phyloP scores from a whole-genome alignment of 306 rosid species.

The Medicago lupulina region DNA sequence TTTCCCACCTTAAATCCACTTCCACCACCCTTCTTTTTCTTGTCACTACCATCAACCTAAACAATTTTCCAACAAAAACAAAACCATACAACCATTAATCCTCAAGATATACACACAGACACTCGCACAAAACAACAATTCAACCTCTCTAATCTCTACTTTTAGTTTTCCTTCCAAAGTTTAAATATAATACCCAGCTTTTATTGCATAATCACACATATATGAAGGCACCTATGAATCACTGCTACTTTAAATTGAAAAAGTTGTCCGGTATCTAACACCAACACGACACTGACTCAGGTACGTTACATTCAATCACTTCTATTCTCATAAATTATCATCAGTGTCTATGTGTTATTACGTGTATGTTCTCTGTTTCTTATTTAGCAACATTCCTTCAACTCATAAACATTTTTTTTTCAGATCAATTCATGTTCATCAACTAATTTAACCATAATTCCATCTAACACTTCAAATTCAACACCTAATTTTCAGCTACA shows the following conservation, averaged over 20 bases:
- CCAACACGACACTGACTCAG: too few relatives aligned
- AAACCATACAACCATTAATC: constrained; percentile 21
- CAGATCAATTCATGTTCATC: neutral
- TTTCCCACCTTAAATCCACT: constrained; percentile 87
- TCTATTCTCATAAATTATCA: too few relatives aligned
- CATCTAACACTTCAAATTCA: neutral
- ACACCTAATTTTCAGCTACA: neutral
- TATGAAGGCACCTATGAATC: neutral
- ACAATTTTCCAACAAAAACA: constrained; percentile 27
- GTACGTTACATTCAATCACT: too few relatives aligned
- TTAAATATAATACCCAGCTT: constrained; percentile 3
- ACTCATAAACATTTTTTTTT: neutral
- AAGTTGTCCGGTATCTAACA: too few relatives aligned
- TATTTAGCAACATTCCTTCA: neutral
- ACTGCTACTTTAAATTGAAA: too few relatives aligned
- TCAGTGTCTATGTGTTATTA: too few relatives aligned
- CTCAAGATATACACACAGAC: neutral
- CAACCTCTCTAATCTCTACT: constrained; percentile 4
- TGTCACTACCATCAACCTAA: constrained; percentile 72
- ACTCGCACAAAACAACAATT: neutral
- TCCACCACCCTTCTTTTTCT: constrained; percentile 66
- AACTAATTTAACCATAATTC: neutral
- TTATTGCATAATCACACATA: neutral
- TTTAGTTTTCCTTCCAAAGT: neutral
- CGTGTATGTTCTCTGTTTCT: too few relatives aligned